These are phyloP conservation scores for Termitomyces sp. DNA, from an alignment of 768 basidiomycete species.

Conservation along the genomic window DNA sequence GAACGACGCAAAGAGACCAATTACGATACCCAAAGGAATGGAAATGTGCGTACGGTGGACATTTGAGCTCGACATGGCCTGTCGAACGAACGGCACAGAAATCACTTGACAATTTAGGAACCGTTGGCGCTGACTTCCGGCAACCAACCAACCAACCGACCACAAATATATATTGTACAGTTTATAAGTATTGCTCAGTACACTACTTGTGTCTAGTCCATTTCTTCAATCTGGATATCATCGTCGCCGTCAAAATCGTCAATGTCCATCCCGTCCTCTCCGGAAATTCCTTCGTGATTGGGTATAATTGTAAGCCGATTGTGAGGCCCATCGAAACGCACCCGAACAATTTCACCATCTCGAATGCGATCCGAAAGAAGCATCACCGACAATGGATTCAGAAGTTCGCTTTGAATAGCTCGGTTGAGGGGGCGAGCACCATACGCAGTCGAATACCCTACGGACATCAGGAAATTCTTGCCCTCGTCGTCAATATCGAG, in stretches of 20 bases:
- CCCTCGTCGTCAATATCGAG: slow-evolving; percentile 74
- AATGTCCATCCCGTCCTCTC: slow-evolving; percentile 58
- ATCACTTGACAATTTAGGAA: too few relatives aligned
- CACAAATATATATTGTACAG: too few relatives aligned
- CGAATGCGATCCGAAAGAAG: slow-evolving; percentile 79
- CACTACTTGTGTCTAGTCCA: slow-evolving; percentile 32
- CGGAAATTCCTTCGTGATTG: slow-evolving; percentile 66
- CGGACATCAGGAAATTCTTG: slow-evolving; percentile 70
- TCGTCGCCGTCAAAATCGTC: slow-evolving; percentile 50
- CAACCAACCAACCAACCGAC: too few relatives aligned
- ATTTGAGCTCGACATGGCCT: slow-evolving; percentile 1
- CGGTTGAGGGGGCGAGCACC: slow-evolving; percentile 92
- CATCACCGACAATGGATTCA: slow-evolving; percentile 86
- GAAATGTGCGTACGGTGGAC: slow-evolving; percentile 30
- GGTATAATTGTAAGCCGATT: slow-evolving; percentile 78
- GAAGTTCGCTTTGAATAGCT: slow-evolving; percentile 86
- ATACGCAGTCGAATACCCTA: slow-evolving; percentile 79
- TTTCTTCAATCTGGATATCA: slow-evolving; percentile 68
- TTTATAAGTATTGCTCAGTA: neutral
- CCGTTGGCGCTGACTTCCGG: too few relatives aligned
- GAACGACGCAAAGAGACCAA: slow-evolving; percentile 79
- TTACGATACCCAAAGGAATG: slow-evolving; percentile 48
- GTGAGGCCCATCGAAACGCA: slow-evolving; percentile 77
- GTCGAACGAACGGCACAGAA: slow-evolving; percentile 1
- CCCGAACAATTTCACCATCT: slow-evolving; percentile 73